Evolutionary conservation across 75 land plant genomes (phyloP), one percentile per base, ranked within the genome.

Genomic region (Azolla pinnata): DNA sequence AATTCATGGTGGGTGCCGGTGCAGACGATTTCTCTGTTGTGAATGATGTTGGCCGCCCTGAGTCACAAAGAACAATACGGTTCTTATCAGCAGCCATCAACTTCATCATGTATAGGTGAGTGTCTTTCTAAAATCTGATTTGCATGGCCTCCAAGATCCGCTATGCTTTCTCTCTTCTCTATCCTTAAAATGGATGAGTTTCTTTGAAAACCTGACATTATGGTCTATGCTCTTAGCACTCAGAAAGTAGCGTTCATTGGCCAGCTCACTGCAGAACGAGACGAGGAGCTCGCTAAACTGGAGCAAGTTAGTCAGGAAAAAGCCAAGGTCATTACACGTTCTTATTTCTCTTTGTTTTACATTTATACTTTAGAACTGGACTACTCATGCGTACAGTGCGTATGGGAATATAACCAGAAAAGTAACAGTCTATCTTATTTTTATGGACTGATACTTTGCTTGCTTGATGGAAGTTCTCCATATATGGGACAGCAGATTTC

Each of bases 41-140:
- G 31, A n/a, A n/a, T n/a, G 88, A 84, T 57, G 42, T 84, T 42
- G 57, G 78, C 55, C 54, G 33, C 40, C 88, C 88, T 0, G 80
- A 81, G 16, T 33, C 69, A 3, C 17, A 67, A 17, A 52, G 85
- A 26, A 81, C 79, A 1, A 48, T 66, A 10, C 31, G 9, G 0
- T 74, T 71, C 56, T 47, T 84, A 8, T 71, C 84, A 34, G 76
- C 81, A 8, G 29, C 81, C 23, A 68, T 81, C 60, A 84, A 84
- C 58, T 84, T 71, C 51, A 26, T 48, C 8, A 50, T 68, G 33
- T 67, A 78, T 62, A 72, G 67, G 83, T 76, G 27, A 20, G 58
- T 2, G 32, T 44, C 10, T 1, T 16, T 26, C 20, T n/a, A n/a
- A n/a, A n/a, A n/a, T n/a, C n/a, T n/a, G n/a, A n/a, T n/a, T n/a